A percentile compares a stretch with the other conserved stretches of the same genome.
Conservation (phyloP, 257 asterid genomes). For the Gentiana straminea region DNA sequence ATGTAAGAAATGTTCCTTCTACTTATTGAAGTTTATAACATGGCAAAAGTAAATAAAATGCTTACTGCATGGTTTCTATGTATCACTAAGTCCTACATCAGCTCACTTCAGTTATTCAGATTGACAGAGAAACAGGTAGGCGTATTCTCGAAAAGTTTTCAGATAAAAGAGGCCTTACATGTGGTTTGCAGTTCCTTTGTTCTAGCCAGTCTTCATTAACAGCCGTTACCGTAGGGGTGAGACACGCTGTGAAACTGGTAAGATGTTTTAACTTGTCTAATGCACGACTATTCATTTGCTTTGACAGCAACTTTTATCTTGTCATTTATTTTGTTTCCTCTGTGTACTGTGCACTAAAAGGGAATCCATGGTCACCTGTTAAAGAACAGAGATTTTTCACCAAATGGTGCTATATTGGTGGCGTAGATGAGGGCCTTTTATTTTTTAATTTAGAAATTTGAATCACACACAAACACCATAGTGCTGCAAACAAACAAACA, state of each 20-base stretch:
- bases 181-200: constrained; percentile 82
- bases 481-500: too few species aligned
- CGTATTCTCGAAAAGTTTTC: constrained; percentile 83
- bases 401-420: neutral
- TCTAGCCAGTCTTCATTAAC: constrained; percentile 53
- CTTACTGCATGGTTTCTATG: neutral
- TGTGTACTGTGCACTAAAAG: neutral
- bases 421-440: neutral
- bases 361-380: neutral
- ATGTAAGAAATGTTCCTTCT: constrained; percentile 35
- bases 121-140: constrained; percentile 71
- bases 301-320: neutral
- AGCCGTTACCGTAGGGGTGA: constrained; percentile 57
- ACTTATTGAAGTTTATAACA: too few species aligned
- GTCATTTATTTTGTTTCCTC: neutral
- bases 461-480: too few species aligned
- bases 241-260: constrained; percentile 91
- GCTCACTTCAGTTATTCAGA: constrained; percentile 37
- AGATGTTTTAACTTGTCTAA: constrained; percentile 7
- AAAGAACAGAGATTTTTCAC: neutral
- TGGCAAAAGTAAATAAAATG: neutral
- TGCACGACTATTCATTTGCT: neutral
- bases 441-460: neutral
- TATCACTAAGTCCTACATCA: constrained; percentile 6
- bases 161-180: constrained; percentile 58